Base-by-base conservation (phyloP, 2,329 filamentous ascomycete species). In the Mariannaea elegans region DNA sequence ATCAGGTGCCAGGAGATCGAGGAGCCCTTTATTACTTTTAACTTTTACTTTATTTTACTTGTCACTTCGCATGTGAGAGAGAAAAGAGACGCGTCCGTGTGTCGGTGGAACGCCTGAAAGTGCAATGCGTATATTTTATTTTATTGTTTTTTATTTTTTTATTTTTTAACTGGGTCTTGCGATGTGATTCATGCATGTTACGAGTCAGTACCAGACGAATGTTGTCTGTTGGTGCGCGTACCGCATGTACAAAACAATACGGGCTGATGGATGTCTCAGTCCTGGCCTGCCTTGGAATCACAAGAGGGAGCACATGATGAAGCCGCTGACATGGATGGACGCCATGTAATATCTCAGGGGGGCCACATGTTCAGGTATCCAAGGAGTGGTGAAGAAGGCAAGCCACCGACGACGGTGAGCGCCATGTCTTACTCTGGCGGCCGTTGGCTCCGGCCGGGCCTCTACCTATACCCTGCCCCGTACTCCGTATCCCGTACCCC, bases 151-250 rank as follows among this genome's bases (percentile, higher is more conserved):
- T n/a, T n/a, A 13, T 21, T 27, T 14, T 45, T 5, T 38, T 46
- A 24, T 42, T 45, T 32, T 46, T 57, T 58, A 64, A 62, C 61
- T 58, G 56, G 58, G 55, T 53, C 52, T 21, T 36, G 23, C 41
- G 58, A 56, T 60, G 64, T 67, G 67, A 70, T 70, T 67, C 65
- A 68, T 70, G 67, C 67, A 68, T 18, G 58, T 51, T 66, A 67
- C 64, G 67, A 70, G 64, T 70, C 67, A 63, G 51, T 39, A 32
- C 24, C 21, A 14, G 32, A 18, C 21, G 39, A 32, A 29, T 44
- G 50, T 34, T 32, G 48, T 24, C 16, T 34, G 49, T 18, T 32
- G 21, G 31, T 38, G 50, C n/a, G 32, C n/a, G n/a, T n/a, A n/a
- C n/a, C n/a, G n/a, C n/a, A n/a, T 45, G 36, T 52, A 21, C 34